Base-by-base conservation (phyloP, 805 yeast genomes). In the Candida adriatica region DNA sequence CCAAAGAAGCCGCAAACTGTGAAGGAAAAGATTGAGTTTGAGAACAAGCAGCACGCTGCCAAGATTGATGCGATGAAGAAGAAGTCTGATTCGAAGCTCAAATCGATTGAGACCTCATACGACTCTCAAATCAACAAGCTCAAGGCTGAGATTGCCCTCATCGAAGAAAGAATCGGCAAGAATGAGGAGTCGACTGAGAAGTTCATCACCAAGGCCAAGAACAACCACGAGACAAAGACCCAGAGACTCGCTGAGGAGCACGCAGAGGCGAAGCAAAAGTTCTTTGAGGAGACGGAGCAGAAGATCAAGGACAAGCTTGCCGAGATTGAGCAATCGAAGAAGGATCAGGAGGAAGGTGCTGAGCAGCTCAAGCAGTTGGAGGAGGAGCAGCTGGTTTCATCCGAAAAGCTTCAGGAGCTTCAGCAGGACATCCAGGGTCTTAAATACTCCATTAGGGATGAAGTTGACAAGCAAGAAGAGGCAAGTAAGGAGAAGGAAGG, bases 341-440 rank as follows among this genome's bases (percentile, higher is more conserved):
- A 23, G 10, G 37, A 35, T 9, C 55, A 51, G 27, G 37, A 21
- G 5, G 35, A 37, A 5, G 42, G 43, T 19, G 31, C 41, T n/a
- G 42, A 37, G 9, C 43, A 46, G 16, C 31, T 51, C 31, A 37
- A 45, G 36, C 48, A 42, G 22, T 30, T 51, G 21, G 50, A 51
- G 27, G 38, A 26, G 8, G 36, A 41, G 24, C 52, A 50, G 30
- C 37, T 39, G 15, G 50, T 45, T 27, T 45, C 51, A 10, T 37
- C 42, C 14, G 46, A 48, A 28, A 38, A 42, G 28, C 31, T 49
- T 13, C 37, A 28, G 29, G 38, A 14, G 2, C 28, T 45, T n/a
- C 39, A 41, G 27, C 26, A 27, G 16, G 44, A 46, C 9, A 41
- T 47, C 26, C 41, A 38, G 19, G 30, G 5, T 6, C 17, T 48